These are phyloP conservation scores for Funneliformis mosseae DNA, from an alignment of 192 early-diverging fungal species.

Conservation along the genomic window DNA sequence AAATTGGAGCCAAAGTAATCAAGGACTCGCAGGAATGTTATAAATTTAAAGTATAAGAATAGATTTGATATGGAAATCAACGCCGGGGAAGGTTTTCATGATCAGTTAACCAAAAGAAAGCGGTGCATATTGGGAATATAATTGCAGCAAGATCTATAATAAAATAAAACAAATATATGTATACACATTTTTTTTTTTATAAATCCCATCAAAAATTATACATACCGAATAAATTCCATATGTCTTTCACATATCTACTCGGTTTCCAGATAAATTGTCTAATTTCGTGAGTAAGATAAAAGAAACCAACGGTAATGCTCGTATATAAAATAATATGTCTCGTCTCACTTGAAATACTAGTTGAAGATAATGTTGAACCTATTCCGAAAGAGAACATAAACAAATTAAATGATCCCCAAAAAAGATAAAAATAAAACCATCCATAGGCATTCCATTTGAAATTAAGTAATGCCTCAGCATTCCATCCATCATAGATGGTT, in stretches of 20 bases:
- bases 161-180: neutral
- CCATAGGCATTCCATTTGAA: neutral
- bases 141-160: neutral
- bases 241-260: neutral
- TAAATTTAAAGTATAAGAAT: neutral
- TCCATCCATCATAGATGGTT: neutral
- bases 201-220: neutral
- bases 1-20: neutral
- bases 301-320: neutral
- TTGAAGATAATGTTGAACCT: neutral
- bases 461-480: neutral
- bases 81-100: neutral
- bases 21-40: neutral
- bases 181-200: neutral
- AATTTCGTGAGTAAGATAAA: neutral
- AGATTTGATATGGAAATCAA: neutral
- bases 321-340: neutral
- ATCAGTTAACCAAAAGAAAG: neutral
- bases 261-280: neutral
- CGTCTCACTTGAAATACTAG: neutral
- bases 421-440: neutral
- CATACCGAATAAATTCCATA: conserved; percentile 5
- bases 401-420: neutral
- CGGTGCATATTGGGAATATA: neutral
- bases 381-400: neutral